Conservation (phyloP, 768 basidiomycete genomes). For the Lanmaoa pseudosensibilis region DNA sequence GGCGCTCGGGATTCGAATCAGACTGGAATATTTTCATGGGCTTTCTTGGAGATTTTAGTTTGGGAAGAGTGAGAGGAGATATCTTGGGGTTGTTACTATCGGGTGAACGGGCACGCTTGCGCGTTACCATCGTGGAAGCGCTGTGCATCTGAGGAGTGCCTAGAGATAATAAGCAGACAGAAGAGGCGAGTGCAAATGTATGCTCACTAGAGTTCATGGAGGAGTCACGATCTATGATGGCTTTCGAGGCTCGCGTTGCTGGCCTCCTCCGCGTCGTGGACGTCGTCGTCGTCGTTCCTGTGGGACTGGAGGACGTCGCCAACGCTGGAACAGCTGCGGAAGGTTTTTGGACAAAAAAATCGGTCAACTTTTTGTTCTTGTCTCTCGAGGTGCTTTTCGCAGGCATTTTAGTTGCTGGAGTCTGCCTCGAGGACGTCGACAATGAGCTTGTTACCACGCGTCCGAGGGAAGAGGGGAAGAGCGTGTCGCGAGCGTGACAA, state of each 20-base stretch:
- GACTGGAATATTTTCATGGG: slow-evolving; percentile 18
- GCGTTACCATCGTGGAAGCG: slow-evolving; percentile 13
- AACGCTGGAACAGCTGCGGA: slow-evolving; percentile 19
- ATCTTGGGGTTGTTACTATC: slow-evolving; percentile 3
- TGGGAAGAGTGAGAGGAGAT: slow-evolving; percentile 9
- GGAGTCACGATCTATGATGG: background rate
- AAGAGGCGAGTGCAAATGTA: background rate
- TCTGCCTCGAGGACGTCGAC: background rate
- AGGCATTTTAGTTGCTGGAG: slow-evolving; percentile 18
- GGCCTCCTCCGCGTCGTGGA: slow-evolving; percentile 14
- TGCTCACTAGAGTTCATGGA: slow-evolving; percentile 20
- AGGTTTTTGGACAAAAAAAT: slow-evolving; percentile 44
- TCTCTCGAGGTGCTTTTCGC: slow-evolving; percentile 12
- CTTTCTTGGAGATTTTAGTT: slow-evolving; percentile 22
- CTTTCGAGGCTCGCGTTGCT: slow-evolving; percentile 9
- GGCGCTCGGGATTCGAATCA: slow-evolving; percentile 6
- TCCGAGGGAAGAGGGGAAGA: too few species aligned
- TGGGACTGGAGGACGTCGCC: background rate
- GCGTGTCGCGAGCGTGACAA: background rate
- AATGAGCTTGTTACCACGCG: background rate
- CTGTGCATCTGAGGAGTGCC: slow-evolving; percentile 12
- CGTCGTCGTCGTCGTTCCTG: background rate
- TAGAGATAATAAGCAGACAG: slow-evolving; percentile 10
- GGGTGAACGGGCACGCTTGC: slow-evolving; percentile 31
- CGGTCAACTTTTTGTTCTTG: slow-evolving; percentile 38